Evolutionary conservation across 2,329 filamentous ascomycete species (phyloP).

Genomic region (Scedosporium aurantiacum): DNA sequence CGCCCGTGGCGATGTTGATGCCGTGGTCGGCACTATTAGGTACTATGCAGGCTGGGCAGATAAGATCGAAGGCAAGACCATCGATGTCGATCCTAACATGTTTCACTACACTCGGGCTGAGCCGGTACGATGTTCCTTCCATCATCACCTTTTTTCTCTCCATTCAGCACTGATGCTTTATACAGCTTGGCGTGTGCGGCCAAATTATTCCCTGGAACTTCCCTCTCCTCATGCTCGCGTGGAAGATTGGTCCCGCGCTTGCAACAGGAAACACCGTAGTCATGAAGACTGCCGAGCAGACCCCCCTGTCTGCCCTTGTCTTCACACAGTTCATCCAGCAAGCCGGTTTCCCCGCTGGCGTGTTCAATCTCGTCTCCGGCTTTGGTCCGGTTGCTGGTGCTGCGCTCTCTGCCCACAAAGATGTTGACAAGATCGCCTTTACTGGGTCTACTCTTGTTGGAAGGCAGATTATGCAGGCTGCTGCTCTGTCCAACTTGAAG

Average conservation of each 20-base stretch:
- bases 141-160: neutral
- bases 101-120: conserved; percentile 78
- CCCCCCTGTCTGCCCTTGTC: conserved; percentile 57
- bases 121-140: conserved; percentile 37
- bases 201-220: conserved; percentile 91
- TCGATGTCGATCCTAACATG: conserved; percentile 66
- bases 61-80: conserved; percentile 81
- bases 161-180: too few relatives aligned
- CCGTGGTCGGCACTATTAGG: conserved; percentile 59
- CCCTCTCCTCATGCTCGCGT: conserved; percentile 67
- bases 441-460: conserved; percentile 67
- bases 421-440: conserved; percentile 74
- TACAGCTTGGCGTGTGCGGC: conserved; percentile 62
- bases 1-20: conserved; percentile 63
- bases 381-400: conserved; percentile 71
- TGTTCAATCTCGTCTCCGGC: conserved; percentile 67
- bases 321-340: conserved; percentile 58
- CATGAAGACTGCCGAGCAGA: conserved; percentile 68
- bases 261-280: conserved; percentile 63
- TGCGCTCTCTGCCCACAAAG: conserved; percentile 65
- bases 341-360: conserved; percentile 68
- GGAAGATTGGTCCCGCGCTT: conserved; percentile 71
- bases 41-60: conserved; percentile 77
- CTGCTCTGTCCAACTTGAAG: conserved; percentile 67
- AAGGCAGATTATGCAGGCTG: conserved; percentile 69